Evolutionary conservation across 768 basidiomycete species (phyloP).

Genomic region (Nevesoporus exiguus): DNA sequence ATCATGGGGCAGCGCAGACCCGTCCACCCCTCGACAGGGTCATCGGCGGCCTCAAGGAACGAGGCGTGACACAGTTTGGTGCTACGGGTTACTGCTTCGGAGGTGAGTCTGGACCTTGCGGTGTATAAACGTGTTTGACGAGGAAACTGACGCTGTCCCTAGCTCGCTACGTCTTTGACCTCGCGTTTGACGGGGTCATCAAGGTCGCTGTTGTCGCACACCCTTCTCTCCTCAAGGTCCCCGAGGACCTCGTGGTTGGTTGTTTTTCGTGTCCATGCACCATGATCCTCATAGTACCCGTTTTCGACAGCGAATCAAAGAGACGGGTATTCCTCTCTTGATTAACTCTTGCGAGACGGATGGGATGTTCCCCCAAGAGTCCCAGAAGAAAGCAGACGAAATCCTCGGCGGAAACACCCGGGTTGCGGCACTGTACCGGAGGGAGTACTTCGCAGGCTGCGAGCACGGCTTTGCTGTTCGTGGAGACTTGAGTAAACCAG

Average conservation of each 20-base stretch:
- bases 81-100: conserved; percentile 66
- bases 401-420: conserved; percentile 46
- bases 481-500: conserved; percentile 45
- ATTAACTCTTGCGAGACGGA: too few species aligned
- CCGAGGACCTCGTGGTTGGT: conserved; percentile 56
- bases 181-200: conserved; percentile 54
- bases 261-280: background rate
- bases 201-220: conserved; percentile 51
- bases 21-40: conserved; percentile 50
- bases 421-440: conserved; percentile 39
- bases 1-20: conserved; percentile 38
- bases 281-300: background rate
- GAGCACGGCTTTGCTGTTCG: conserved; percentile 56
- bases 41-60: conserved; percentile 49
- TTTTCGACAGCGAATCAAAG: conserved; percentile 45
- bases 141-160: background rate
- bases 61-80: conserved; percentile 53
- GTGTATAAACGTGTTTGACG: too few species aligned
- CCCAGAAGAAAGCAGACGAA: conserved; percentile 44
- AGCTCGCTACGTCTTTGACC: conserved; percentile 59
- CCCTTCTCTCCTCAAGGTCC: conserved; percentile 50
- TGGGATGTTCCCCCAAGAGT: conserved; percentile 45
- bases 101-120: too few species aligned
- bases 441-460: conserved; percentile 34
- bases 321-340: conserved; percentile 43